A percentile compares a stretch with the other conserved stretches of the same genome.
Conservation (phyloP, 257 asterid species). For the Nyctanthes arbortristis region DNA sequence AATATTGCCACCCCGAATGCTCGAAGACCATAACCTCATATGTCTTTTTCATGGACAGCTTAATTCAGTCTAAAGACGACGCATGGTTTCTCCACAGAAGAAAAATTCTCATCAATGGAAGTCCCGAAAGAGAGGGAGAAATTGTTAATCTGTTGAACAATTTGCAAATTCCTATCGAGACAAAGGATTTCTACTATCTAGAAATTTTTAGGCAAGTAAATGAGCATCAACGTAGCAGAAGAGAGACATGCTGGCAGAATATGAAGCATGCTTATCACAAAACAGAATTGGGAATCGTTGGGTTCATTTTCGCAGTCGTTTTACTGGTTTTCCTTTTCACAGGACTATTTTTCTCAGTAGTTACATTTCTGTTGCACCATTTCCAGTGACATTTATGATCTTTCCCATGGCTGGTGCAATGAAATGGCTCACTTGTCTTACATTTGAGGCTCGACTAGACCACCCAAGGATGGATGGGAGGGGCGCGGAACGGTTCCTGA, state of each 20-base stretch:
- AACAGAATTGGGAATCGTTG: slow-evolving; percentile 30
- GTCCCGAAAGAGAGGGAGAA: slow-evolving; percentile 29
- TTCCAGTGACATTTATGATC: slow-evolving; percentile 28
- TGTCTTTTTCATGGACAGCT: slow-evolving; percentile 34
- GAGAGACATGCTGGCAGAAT: slow-evolving; percentile 26
- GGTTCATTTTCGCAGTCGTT: slow-evolving; percentile 25
- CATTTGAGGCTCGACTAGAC: background rate
- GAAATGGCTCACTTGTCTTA: too few relatives aligned
- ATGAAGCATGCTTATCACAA: slow-evolving; percentile 25
- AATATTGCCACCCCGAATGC: slow-evolving; percentile 27
- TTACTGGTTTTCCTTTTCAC: slow-evolving; percentile 34
- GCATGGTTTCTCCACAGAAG: slow-evolving; percentile 33
- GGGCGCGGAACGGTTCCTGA: background rate
- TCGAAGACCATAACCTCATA: slow-evolving; percentile 47
- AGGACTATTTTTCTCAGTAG: slow-evolving; percentile 25
- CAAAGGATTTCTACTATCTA: slow-evolving; percentile 42
- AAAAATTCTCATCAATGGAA: slow-evolving; percentile 29
- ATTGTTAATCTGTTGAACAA: slow-evolving; percentile 30
- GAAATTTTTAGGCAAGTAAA: slow-evolving; percentile 43
- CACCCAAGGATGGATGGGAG: background rate
- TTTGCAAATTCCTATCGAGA: slow-evolving; percentile 30
- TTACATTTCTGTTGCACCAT: slow-evolving; percentile 37
- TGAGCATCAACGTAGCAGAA: slow-evolving; percentile 22
- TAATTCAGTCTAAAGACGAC: slow-evolving; percentile 34
- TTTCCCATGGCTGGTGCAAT: background rate